Conservation (phyloP, 371 early-diverging fungal genomes). For the Actinomortierella ambigua region DNA sequence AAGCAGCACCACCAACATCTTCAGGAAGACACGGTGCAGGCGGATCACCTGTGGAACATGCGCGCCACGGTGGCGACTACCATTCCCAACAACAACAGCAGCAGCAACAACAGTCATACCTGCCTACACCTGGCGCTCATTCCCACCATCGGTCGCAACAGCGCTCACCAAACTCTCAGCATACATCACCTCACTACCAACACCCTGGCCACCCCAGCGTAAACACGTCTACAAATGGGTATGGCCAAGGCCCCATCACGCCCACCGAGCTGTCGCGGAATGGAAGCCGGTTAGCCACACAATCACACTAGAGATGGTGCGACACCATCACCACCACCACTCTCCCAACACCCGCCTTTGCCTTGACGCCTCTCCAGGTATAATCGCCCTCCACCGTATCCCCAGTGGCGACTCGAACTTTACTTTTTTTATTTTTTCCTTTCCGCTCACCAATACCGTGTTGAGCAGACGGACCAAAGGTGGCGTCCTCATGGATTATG, state of each 20-base stretch:
- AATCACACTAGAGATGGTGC: slow-evolving; percentile 6
- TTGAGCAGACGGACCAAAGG: no score
- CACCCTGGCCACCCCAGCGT: no score
- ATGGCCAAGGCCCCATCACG: slow-evolving; percentile 29
- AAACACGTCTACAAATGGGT: no score
- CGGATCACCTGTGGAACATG: no score
- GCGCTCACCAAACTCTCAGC: slow-evolving; percentile 19
- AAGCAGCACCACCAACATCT: slow-evolving; percentile 20
- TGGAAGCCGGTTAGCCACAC: slow-evolving; percentile 32
- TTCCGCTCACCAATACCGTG: no score
- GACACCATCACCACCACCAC: not conserved
- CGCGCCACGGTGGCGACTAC: no score
- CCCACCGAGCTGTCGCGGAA: slow-evolving; percentile 44
- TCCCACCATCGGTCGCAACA: slow-evolving; percentile 14
- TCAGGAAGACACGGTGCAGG: not conserved
- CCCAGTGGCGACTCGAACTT: not conserved
- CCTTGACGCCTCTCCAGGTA: not conserved
- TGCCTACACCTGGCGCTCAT: slow-evolving; percentile 15
- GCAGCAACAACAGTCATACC: slow-evolving; percentile 23
- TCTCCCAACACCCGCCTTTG: not conserved
- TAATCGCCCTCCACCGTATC: not conserved
- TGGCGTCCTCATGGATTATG: no score
- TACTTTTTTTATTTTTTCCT: not conserved
- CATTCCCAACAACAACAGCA: slow-evolving; percentile 18
- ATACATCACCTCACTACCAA: no score